These are phyloP conservation scores for Boeremia exigua DNA, from an alignment of 2,329 filamentous ascomycete genomes.

Conservation along the genomic window DNA sequence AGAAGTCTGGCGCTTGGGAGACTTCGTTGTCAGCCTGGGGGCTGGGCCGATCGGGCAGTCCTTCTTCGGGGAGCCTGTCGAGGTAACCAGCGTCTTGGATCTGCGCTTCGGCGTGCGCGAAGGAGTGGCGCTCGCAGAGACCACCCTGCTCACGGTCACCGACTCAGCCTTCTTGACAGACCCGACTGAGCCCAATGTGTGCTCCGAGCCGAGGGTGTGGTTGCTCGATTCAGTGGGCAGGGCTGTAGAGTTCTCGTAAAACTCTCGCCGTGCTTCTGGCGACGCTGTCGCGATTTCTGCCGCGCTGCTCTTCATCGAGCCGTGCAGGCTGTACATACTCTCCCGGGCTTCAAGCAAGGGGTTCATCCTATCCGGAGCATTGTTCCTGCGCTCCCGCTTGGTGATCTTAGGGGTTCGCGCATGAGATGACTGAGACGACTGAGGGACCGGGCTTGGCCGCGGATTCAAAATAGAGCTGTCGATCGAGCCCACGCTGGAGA, in stretches of 20 bases:
- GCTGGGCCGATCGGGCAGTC: conserved; percentile 38
- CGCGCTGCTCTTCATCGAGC: conserved; percentile 25
- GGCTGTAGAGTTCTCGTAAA: conserved; percentile 1
- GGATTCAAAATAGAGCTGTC: conserved; percentile 51
- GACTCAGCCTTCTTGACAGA: conserved; percentile 45
- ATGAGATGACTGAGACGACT: conserved; percentile 23
- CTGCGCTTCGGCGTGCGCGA: conserved; percentile 45
- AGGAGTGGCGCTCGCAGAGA: conserved; percentile 37
- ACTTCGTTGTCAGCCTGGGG: conserved; percentile 38
- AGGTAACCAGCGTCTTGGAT: conserved; percentile 44
- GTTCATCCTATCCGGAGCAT: conserved; percentile 40
- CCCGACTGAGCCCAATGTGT: conserved; percentile 9
- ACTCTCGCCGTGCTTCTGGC: conserved; percentile 7
- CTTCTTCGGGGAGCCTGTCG: conserved; percentile 48
- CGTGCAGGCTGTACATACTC: conserved; percentile 17
- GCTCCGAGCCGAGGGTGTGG: conserved; percentile 22
- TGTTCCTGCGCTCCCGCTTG: conserved; percentile 45
- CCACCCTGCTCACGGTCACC: conserved; percentile 43
- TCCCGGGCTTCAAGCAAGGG: conserved; percentile 29
- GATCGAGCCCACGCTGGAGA: conserved; percentile 50
- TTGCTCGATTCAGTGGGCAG: conserved; percentile 21
- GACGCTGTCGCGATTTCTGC: conserved; percentile 16
- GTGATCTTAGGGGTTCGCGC: conserved; percentile 44
- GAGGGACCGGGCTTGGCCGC: conserved; percentile 44
- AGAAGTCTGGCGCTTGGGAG: conserved; percentile 48